These are phyloP conservation scores for Scortechinia acanthostroma DNA, from an alignment of 2,329 filamentous ascomycete genomes.

Conservation along the genomic window DNA sequence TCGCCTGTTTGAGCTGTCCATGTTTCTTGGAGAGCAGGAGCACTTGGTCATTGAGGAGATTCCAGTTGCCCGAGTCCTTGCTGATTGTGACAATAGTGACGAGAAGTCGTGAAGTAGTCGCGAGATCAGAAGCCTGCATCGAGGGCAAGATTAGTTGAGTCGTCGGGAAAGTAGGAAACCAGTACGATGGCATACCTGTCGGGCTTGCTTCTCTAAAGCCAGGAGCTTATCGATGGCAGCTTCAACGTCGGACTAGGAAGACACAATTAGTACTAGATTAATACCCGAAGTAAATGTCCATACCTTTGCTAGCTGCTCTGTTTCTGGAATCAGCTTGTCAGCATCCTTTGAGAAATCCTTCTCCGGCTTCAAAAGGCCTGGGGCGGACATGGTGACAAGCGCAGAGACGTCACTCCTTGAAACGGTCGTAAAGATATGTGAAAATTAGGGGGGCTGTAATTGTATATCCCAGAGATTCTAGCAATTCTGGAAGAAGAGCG, in stretches of 20 bases:
- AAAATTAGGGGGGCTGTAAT: too few relatives aligned
- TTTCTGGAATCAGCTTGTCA: slow-evolving; percentile 83
- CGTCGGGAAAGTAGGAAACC: not conserved
- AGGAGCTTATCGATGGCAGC: slow-evolving; percentile 90
- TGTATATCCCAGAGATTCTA: too few relatives aligned
- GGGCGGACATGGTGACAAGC: slow-evolving; percentile 66
- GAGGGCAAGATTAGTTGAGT: not conserved
- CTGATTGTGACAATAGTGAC: slow-evolving; percentile 86
- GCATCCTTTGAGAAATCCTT: slow-evolving; percentile 98
- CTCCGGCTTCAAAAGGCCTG: slow-evolving; percentile 81
- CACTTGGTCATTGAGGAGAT: slow-evolving; percentile 90
- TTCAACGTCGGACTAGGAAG: slow-evolving; percentile 65
- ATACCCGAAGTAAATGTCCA: slow-evolving; percentile 5
- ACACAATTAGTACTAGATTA: not conserved
- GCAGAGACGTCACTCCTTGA: not conserved
- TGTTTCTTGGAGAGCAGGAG: slow-evolving; percentile 97
- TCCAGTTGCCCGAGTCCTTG: slow-evolving; percentile 89
- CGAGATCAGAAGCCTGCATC: slow-evolving; percentile 74
- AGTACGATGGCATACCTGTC: slow-evolving; percentile 41
- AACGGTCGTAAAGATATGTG: too few relatives aligned
- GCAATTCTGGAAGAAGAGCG: too few relatives aligned
- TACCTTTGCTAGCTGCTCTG: slow-evolving; percentile 83
- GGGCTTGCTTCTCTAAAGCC: slow-evolving; percentile 87
- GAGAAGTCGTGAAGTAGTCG: slow-evolving; percentile 84
- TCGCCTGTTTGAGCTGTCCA: slow-evolving; percentile 97